Conservation (phyloP, 331 rosid species). For the Phaseolus coccineus region DNA sequence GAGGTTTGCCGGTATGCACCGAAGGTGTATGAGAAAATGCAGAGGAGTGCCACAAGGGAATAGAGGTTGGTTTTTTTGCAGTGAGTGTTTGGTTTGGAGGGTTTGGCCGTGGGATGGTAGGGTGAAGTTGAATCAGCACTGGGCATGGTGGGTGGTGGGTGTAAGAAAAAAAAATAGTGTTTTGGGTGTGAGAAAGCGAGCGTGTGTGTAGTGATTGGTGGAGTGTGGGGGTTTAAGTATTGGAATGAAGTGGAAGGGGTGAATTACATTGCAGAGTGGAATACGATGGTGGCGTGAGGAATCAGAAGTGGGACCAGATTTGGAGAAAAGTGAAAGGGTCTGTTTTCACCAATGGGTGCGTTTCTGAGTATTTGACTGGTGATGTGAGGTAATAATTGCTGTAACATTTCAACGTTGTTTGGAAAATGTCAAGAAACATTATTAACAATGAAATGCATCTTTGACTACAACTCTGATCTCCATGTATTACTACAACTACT, state of each 20-base stretch:
- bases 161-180: neutral
- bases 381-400: neutral
- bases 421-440: neutral
- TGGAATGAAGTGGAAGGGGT: neutral
- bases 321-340: neutral
- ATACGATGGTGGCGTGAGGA: no score
- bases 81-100: constrained; percentile 44
- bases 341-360: neutral
- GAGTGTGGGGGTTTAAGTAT: neutral
- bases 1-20: constrained; percentile 57
- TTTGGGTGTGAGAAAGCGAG: neutral
- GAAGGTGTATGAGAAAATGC: constrained; percentile 58
- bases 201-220: neutral
- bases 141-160: constrained; percentile 39
- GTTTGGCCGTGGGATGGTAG: constrained; percentile 40
- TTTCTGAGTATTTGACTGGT: neutral
- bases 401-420: neutral
- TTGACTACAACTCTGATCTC: no score
- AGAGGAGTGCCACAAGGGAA: constrained; percentile 66
- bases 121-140: constrained; percentile 30
- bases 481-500: no score
- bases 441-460: no score
- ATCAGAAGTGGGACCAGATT: neutral
- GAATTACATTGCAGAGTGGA: no score
- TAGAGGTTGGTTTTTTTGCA: constrained; percentile 57